These are phyloP conservation scores for Phytophthora lateralis DNA, from an alignment of 352 stramenopile genomes.

Conservation along the genomic window DNA sequence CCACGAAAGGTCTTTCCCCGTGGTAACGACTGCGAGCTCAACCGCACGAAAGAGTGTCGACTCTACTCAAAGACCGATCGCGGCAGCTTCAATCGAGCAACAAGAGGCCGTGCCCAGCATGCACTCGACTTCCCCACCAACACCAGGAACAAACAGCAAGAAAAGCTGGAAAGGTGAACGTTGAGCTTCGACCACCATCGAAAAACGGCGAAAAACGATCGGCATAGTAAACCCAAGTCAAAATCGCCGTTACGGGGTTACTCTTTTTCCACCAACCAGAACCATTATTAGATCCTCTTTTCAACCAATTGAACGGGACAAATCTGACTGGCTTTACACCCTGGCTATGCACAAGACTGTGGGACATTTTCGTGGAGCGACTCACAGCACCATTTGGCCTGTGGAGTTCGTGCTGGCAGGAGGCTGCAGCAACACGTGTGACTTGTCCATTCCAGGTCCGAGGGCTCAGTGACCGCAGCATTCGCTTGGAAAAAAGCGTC, in stretches of 20 bases:
- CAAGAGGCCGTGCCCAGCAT: neutral
- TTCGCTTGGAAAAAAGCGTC: neutral
- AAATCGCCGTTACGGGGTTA: constrained; percentile 6
- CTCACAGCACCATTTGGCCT: constrained; percentile 2
- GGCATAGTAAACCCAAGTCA: constrained; percentile 18
- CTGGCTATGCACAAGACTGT: constrained; percentile 23
- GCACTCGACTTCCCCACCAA: neutral
- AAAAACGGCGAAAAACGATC: constrained; percentile 9
- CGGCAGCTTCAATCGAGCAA: constrained; percentile 17
- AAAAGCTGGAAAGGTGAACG: neutral
- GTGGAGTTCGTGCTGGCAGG: too few relatives aligned
- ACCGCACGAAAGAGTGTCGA: constrained; percentile 30
- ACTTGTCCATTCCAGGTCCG: neutral
- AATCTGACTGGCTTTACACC: constrained; percentile 24
- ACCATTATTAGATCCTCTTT: constrained; percentile 7
- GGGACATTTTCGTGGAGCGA: constrained; percentile 32
- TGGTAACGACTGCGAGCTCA: constrained; percentile 8
- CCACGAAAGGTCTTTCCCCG: neutral
- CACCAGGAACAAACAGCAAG: neutral
- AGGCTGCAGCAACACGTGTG: neutral
- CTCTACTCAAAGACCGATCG: constrained; percentile 13
- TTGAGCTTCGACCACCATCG: neutral
- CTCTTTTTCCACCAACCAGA: constrained; percentile 16
- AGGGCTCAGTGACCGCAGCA: neutral
- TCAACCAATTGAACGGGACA: constrained; percentile 15